Evolutionary conservation across 1,139 yeast species (phyloP).

Genomic region (Yamadazyma taylorii): DNA sequence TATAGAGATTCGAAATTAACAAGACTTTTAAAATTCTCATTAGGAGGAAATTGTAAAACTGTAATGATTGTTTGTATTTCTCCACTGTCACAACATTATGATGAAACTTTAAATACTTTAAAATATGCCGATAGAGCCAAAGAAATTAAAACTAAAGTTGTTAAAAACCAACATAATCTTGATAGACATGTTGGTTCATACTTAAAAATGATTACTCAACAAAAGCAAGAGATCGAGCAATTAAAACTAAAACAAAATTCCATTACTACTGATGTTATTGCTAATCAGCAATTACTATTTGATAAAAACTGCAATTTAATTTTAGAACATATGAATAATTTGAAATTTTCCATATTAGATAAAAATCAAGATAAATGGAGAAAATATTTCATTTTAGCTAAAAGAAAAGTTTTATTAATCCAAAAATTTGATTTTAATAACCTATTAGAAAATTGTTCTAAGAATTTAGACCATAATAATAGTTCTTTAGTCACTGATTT

Average conservation of each 20-base stretch:
- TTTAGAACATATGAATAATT: conserved; percentile 38
- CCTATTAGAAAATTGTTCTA: conserved; percentile 17
- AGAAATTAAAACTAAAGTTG: conserved; percentile 79
- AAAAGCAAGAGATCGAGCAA: conserved; percentile 73
- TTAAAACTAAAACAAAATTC: conserved; percentile 55
- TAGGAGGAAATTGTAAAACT: conserved; percentile 95
- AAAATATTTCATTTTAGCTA: conserved; percentile 54
- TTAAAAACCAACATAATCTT: conserved; percentile 72
- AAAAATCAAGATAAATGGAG: conserved; percentile 47
- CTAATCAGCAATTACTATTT: conserved; percentile 28
- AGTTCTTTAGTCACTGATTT: conserved; percentile 16
- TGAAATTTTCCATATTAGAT: conserved; percentile 38
- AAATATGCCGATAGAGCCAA: conserved; percentile 91
- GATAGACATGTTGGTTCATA: conserved; percentile 89
- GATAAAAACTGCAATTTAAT: conserved; percentile 39
- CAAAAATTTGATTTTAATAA: conserved; percentile 41
- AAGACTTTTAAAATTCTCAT: conserved; percentile 76
- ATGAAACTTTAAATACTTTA: conserved; percentile 85
- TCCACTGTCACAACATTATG: conserved; percentile 83
- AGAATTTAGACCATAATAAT: neutral
- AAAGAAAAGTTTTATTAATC: conserved; percentile 51
- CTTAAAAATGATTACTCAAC: conserved; percentile 81
- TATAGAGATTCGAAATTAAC: conserved; percentile 89
- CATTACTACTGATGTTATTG: conserved; percentile 36
- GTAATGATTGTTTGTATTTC: conserved; percentile 94